Conservation (phyloP, 345 rosid genomes). For the Crucihimalaya himalaica region DNA sequence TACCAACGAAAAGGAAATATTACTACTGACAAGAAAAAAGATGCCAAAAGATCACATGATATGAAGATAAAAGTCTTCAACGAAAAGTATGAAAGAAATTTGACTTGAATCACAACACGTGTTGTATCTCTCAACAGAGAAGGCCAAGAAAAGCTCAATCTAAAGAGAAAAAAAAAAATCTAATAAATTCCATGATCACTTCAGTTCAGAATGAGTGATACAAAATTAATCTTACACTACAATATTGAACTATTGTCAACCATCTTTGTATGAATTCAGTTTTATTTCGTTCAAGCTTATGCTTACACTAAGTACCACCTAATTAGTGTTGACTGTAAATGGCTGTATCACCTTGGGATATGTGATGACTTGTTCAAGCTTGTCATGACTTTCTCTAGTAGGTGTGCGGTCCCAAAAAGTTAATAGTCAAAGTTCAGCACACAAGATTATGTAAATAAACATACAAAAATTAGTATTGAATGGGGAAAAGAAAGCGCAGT, state of each 20-base stretch:
- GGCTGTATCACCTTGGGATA: conserved; percentile 63
- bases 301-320: neutral
- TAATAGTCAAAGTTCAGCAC: too few species aligned
- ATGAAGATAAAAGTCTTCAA: neutral
- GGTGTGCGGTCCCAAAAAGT: conserved; percentile 48
- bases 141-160: neutral
- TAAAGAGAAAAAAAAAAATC: neutral
- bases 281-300: neutral
- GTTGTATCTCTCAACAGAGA: neutral
- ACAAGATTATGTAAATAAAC: too few species aligned
- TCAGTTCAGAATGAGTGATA: conserved; percentile 2
- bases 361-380: conserved; percentile 65
- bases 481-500: too few species aligned
- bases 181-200: conserved; percentile 12
- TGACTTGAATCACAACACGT: too few species aligned
- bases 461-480: too few species aligned
- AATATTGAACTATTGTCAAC: neutral
- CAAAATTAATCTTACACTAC: neutral
- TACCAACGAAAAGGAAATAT: neutral
- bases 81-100: neutral
- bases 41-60: too few species aligned
- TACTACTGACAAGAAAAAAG: neutral
- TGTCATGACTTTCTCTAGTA: conserved; percentile 48
- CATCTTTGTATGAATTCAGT: neutral
- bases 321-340: neutral